Evolutionary conservation across 345 rosid genomes (phyloP).

Genomic region (Eucalyptus tenuipes): DNA sequence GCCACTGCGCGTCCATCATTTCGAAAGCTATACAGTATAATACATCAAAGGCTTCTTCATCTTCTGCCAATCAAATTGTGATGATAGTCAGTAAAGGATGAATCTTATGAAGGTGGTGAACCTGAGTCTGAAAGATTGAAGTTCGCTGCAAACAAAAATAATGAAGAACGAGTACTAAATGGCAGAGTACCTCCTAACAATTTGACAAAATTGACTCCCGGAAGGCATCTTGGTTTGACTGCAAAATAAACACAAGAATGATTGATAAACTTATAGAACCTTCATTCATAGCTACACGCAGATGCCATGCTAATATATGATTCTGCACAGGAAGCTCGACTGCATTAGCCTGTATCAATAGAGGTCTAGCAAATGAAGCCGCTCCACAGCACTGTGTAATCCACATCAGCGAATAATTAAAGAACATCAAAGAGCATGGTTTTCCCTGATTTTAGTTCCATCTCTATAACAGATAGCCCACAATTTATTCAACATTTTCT

Average conservation of each 20-base stretch:
- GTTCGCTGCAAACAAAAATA: not conserved
- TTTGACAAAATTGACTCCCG: slow-evolving; percentile 69
- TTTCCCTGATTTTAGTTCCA: not conserved
- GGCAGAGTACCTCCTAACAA: slow-evolving; percentile 64
- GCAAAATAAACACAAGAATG: slow-evolving; percentile 5
- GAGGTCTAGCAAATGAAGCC: not conserved
- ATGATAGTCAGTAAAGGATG: not conserved
- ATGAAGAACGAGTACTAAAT: not conserved
- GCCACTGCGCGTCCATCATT: slow-evolving; percentile 99
- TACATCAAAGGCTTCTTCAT: slow-evolving; percentile 89
- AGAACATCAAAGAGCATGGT: not conserved
- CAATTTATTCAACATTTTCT: not conserved
- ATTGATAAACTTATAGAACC: not conserved
- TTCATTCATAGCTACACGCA: not conserved
- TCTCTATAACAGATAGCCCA: not conserved
- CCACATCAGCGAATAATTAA: not conserved
- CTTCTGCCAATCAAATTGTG: slow-evolving; percentile 38
- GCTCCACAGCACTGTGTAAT: not conserved
- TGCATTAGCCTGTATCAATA: not conserved
- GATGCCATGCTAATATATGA: not conserved
- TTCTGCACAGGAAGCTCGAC: not conserved
- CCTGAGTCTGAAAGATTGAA: not conserved
- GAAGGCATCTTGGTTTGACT: slow-evolving; percentile 72
- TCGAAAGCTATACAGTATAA: slow-evolving; percentile 88
- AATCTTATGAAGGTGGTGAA: not conserved